These are phyloP conservation scores for Colletotrichum gloeosporioides DNA, from an alignment of 2,329 filamentous ascomycete species.

Conservation along the genomic window DNA sequence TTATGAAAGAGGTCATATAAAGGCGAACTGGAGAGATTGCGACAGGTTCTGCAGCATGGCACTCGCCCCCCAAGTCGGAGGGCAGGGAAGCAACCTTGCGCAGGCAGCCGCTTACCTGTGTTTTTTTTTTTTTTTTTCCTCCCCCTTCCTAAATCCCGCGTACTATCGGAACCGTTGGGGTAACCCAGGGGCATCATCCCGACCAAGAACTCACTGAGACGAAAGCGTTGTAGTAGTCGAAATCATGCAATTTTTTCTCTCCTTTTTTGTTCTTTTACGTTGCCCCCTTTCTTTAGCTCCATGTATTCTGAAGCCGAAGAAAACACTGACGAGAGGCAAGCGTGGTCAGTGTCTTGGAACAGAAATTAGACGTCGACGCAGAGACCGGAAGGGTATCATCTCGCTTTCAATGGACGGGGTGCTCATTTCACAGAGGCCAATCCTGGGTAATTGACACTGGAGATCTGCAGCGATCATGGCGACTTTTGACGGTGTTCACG, in stretches of 20 bases:
- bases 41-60: not conserved
- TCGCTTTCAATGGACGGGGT: not conserved
- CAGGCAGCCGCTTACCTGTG: not conserved
- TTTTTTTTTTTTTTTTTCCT: too few relatives aligned
- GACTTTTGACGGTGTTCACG: not conserved
- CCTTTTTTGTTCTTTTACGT: not conserved
- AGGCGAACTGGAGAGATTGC: constrained; percentile 16
- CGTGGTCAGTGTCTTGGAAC: not conserved
- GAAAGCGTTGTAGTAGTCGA: not conserved
- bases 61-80: not conserved
- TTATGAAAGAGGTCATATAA: constrained; percentile 14
- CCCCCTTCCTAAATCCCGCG: not conserved
- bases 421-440: not conserved
- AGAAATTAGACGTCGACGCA: not conserved
- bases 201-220: not conserved
- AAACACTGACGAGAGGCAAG: not conserved
- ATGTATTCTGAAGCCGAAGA: not conserved
- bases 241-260: not conserved
- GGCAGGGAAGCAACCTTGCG: not conserved
- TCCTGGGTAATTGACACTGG: not conserved
- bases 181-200: not conserved
- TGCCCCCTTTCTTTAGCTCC: not conserved
- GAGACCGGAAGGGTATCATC: not conserved
- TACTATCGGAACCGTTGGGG: not conserved
- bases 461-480: not conserved